Evolutionary conservation across 1,284 basidiomycete genomes (phyloP), one percentile per base, ranked within the genome.

Genomic region (Coriolopsis trogii): DNA sequence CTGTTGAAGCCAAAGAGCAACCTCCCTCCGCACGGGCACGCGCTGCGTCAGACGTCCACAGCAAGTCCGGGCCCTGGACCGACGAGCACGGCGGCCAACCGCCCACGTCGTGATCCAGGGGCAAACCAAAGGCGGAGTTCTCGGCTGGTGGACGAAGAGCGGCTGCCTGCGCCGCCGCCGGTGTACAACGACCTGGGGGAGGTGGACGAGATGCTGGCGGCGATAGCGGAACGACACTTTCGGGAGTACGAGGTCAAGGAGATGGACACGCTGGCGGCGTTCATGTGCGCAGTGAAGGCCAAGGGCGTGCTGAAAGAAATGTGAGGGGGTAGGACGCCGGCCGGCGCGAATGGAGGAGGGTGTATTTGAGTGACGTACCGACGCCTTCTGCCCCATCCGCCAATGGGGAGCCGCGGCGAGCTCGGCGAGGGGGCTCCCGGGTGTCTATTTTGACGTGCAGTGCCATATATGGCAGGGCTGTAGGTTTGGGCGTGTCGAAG

Each of bases 231-330:
- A 61, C 73, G 75, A 49, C 89, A 91, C 67, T 90, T 89, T 64
- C 73, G 77, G 51, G 81, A 84, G 48, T 68, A 75, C 21, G 66
- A 73, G 8, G 78, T 84, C 25, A 83, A 84, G 67, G 89, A 91
- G 68, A 81, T 87, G 44, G 89, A 91, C 54, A 86, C 83, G n/a
- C 71, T 91, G 30, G 84, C 86, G n/a, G 77, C 81, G 38, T 91
- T 91, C 60, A 84, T 90, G 82, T 82, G 78, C 63, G 78, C 81
- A 16, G 79, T 90, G 74, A 87, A 82, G 68, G 75, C 79, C 24
- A 86, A 81, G 69, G 77, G 76, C 66, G 39, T 56, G 59, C 64
- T 41, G 39, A 43, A 39, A 25, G 41, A 34, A 23, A 44, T 59
- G 20, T 47, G 29, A 49, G 41, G 40, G 49, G 34, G 36, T 39